Conservation (phyloP, 371 early-diverging fungal species). For the Mortierella sp. region DNA sequence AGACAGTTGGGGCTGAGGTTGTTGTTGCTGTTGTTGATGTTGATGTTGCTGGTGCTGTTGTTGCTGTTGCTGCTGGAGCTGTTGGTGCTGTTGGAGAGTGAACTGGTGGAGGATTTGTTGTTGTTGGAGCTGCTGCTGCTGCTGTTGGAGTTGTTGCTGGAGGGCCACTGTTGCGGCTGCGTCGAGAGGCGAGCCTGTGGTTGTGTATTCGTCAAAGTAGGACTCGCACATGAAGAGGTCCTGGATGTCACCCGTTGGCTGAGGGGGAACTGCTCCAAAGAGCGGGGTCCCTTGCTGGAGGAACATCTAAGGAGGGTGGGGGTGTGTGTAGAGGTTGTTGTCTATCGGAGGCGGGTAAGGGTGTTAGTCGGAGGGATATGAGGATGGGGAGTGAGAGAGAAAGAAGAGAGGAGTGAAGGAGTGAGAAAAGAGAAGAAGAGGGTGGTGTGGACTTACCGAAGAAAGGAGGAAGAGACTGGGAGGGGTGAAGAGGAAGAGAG, state of each 20-base stretch:
- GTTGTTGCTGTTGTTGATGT: constrained; percentile 38
- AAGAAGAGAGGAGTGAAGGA: not conserved
- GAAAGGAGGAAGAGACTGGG: not conserved
- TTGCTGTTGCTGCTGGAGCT: constrained; percentile 37
- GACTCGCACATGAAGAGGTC: constrained; percentile 59
- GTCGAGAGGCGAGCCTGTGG: constrained; percentile 37
- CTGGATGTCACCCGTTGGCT: constrained; percentile 45
- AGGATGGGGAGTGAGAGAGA: not conserved
- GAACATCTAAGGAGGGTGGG: constrained; percentile 26
- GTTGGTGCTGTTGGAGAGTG: constrained; percentile 27
- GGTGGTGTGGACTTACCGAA: constrained; percentile 1
- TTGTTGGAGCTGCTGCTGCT: constrained; percentile 35
- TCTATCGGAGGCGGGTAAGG: not conserved
- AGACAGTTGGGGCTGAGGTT: constrained; percentile 34
- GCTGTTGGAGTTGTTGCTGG: constrained; percentile 36
- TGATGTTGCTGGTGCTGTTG: constrained; percentile 38
- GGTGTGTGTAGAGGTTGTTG: not conserved
- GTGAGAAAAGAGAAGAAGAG: not conserved
- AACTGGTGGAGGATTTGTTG: constrained; percentile 24
- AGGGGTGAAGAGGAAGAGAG: not conserved
- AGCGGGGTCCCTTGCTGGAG: constrained; percentile 53
- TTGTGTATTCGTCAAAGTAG: constrained; percentile 58
- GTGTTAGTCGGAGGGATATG: not conserved
- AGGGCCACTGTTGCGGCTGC: constrained; percentile 16
- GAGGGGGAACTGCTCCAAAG: constrained; percentile 35